Conservation (phyloP, 140 eudicot genomes). For the Oenanthe javanica region DNA sequence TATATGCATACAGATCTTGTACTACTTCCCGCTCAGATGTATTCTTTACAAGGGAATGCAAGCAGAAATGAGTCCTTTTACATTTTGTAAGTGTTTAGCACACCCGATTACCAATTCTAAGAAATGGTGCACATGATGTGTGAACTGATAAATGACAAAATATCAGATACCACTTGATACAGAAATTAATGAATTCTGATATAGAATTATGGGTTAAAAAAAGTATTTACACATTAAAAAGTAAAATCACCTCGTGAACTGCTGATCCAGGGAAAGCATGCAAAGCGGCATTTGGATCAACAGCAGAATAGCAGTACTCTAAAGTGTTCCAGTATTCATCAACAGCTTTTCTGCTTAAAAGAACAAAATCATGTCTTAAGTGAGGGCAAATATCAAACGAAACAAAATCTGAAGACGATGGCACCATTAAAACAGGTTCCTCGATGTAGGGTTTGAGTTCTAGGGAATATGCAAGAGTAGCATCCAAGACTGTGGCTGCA, state of each 20-base stretch:
- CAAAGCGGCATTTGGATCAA: slow-evolving; percentile 73
- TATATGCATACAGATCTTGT: neutral
- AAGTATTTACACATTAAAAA: neutral
- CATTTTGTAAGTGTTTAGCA: neutral
- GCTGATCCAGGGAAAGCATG: slow-evolving; percentile 92
- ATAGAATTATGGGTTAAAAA: neutral
- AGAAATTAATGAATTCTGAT: neutral
- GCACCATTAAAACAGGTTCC: slow-evolving; percentile 52
- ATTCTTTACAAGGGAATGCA: neutral
- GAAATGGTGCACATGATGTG: neutral
- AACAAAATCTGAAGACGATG: slow-evolving; percentile 29
- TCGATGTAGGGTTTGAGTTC: slow-evolving; percentile 97
- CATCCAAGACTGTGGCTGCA: slow-evolving; percentile 32
- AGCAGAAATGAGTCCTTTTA: neutral
- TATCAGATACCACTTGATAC: neutral
- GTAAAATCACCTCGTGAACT: slow-evolving; percentile 55
- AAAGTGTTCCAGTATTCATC: slow-evolving; percentile 88
- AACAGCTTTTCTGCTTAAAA: slow-evolving; percentile 61
- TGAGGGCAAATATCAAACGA: slow-evolving; percentile 82
- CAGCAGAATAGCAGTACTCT: slow-evolving; percentile 87
- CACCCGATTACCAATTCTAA: neutral
- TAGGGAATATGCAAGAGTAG: slow-evolving; percentile 64
- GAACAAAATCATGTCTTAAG: slow-evolving; percentile 83
- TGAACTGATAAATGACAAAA: neutral
- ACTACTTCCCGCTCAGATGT: neutral